These are phyloP conservation scores for Fusarium sterilihyphosum DNA, from an alignment of 2,329 filamentous ascomycete genomes.

Conservation along the genomic window DNA sequence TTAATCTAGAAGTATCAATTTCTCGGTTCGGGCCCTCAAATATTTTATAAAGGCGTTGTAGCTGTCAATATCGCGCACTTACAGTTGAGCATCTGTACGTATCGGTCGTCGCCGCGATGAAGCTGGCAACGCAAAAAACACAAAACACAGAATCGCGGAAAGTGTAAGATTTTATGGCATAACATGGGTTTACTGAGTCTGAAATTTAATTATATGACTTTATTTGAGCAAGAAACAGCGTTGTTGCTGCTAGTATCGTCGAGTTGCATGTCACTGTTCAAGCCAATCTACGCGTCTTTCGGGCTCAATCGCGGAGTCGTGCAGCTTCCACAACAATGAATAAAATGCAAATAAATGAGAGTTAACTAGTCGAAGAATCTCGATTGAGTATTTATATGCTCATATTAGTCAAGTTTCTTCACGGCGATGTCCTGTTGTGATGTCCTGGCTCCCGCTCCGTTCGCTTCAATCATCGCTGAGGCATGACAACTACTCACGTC, in stretches of 20 bases:
- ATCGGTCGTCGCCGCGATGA: background rate
- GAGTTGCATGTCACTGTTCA: background rate
- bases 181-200: fast-evolving
- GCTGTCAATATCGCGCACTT: background rate
- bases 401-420: fast-evolving
- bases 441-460: background rate
- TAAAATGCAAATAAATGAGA: background rate
- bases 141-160: background rate
- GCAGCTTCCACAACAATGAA: background rate
- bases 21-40: fast-evolving
- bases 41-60: background rate
- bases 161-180: background rate
- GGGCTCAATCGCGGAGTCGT: background rate
- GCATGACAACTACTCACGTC: background rate
- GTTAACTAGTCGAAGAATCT: fast-evolving
- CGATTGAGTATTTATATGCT: fast-evolving
- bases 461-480: background rate
- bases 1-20: background rate
- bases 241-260: background rate
- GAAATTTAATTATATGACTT: fast-evolving
- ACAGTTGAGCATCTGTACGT: background rate
- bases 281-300: background rate
- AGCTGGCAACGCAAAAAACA: background rate
- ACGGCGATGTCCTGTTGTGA: background rate
- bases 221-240: background rate